phyloP scores from a whole-genome alignment of 1,284 basidiomycete species.

The Phellopilus nigrolimitatus region DNA sequence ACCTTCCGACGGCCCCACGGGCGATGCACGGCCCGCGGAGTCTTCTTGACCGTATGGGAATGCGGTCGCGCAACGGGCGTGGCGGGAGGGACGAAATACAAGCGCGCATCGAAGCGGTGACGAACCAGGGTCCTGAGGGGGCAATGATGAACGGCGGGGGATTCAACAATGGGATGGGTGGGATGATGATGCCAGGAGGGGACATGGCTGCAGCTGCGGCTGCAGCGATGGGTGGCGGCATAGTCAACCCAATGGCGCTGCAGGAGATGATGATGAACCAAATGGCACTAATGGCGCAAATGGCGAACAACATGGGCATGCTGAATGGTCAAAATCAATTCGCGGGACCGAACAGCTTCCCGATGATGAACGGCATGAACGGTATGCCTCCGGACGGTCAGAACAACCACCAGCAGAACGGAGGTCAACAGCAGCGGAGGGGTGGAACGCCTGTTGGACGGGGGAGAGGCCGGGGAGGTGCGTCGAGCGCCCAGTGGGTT shows the following conservation, averaged over 20 bases:
- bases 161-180: conserved; percentile 38
- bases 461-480: conserved; percentile 15
- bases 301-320: conserved; percentile 71
- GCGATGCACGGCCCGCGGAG: conserved; percentile 67
- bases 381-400: conserved; percentile 22
- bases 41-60: conserved; percentile 69
- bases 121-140: conserved; percentile 39
- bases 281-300: conserved; percentile 82
- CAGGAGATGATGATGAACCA: conserved; percentile 85
- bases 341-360: conserved; percentile 44
- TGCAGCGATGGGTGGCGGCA: conserved; percentile 33
- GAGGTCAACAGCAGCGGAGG: conserved; percentile 30
- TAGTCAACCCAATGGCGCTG: conserved; percentile 63
- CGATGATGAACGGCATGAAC: conserved; percentile 41
- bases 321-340: conserved; percentile 54
- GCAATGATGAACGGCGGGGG: conserved; percentile 51
- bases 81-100: conserved; percentile 61
- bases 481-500: conserved; percentile 12
- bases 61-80: conserved; percentile 34
- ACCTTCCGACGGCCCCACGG: conserved; percentile 68
- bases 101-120: conserved; percentile 72
- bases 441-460: conserved; percentile 32
- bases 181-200: conserved; percentile 35
- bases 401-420: conserved; percentile 28
- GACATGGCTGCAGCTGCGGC: conserved; percentile 42